Conservation (phyloP, 1,284 basidiomycete genomes). For the Tranzscheliella williamsii region DNA sequence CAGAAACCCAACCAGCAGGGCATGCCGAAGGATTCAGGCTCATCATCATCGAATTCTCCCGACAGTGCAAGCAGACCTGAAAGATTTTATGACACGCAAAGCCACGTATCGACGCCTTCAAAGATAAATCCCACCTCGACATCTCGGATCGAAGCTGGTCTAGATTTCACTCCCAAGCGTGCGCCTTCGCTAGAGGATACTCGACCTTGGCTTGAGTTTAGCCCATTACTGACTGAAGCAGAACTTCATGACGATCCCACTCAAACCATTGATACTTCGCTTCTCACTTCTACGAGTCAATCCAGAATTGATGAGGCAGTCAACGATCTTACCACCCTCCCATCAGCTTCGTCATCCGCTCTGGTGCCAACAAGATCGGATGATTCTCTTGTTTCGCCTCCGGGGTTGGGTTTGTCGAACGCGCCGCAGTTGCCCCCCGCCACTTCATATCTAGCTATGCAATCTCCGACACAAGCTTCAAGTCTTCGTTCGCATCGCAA, state of each 20-base stretch:
- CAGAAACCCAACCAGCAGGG: too few species aligned
- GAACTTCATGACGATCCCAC: constrained; percentile 10
- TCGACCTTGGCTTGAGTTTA: constrained; percentile 37
- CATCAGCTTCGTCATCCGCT: constrained; percentile 19
- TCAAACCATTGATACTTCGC: constrained; percentile 4
- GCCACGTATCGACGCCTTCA: too few species aligned
- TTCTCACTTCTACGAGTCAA: constrained; percentile 15
- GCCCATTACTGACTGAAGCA: constrained; percentile 18
- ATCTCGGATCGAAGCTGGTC: too few species aligned
- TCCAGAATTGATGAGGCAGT: constrained; percentile 13
- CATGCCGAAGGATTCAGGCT: too few species aligned
- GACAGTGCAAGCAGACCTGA: too few species aligned
- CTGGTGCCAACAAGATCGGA: constrained; percentile 6
- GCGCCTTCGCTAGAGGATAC: constrained; percentile 20
- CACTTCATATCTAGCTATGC: constrained; percentile 18
- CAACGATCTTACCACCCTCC: constrained; percentile 1
- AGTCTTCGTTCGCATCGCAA: constrained; percentile 6
- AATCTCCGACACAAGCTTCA: constrained; percentile 10
- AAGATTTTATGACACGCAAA: too few species aligned
- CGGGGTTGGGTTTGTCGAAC: constrained; percentile 17
- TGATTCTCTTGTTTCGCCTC: constrained; percentile 25
- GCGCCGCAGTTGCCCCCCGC: constrained; percentile 10
- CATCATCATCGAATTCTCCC: too few species aligned
- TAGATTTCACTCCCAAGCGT: too few species aligned
- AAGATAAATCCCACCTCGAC: too few species aligned